A percentile compares a stretch with the other conserved stretches of the same genome.
phyloP scores from a whole-genome alignment of 192 early-diverging fungal species.

The Chytriomyces sp. region DNA sequence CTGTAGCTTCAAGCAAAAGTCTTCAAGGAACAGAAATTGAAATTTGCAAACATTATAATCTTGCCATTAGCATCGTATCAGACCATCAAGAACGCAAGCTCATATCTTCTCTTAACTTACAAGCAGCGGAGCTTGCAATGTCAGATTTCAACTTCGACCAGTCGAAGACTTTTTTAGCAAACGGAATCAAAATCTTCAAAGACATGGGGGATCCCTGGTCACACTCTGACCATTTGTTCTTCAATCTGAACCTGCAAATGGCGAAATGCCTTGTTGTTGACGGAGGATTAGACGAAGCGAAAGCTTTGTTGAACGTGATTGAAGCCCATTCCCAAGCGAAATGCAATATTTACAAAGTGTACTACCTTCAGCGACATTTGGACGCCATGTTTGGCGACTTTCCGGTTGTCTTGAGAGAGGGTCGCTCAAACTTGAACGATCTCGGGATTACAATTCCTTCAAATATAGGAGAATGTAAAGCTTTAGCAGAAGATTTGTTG shows the following conservation, averaged over 20 bases:
- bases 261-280: conserved; percentile 38
- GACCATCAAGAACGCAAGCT: conserved; percentile 30
- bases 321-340: conserved; percentile 8
- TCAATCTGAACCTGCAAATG: conserved; percentile 31
- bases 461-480: conserved; percentile 7
- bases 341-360: conserved; percentile 13
- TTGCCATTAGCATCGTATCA: conserved; percentile 10
- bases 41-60: conserved; percentile 46
- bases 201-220: conserved; percentile 14
- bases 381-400: conserved; percentile 32
- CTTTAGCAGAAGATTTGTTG: conserved; percentile 18
- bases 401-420: conserved; percentile 32
- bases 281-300: conserved; percentile 35
- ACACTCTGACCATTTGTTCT: conserved; percentile 18
- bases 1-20: conserved; percentile 22
- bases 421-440: conserved; percentile 27
- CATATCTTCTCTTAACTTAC: conserved; percentile 37
- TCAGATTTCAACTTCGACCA: conserved; percentile 14
- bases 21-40: conserved; percentile 21
- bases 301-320: conserved; percentile 21
- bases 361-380: conserved; percentile 16
- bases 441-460: conserved; percentile 30
- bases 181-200: conserved; percentile 22
- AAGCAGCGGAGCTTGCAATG: conserved; percentile 32
- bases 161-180: conserved; percentile 24